Evolutionary conservation across 108 stramenopile species (phyloP), one percentile per base, ranked within the genome.

Genomic region (Fragilariopsis cylindrus): DNA sequence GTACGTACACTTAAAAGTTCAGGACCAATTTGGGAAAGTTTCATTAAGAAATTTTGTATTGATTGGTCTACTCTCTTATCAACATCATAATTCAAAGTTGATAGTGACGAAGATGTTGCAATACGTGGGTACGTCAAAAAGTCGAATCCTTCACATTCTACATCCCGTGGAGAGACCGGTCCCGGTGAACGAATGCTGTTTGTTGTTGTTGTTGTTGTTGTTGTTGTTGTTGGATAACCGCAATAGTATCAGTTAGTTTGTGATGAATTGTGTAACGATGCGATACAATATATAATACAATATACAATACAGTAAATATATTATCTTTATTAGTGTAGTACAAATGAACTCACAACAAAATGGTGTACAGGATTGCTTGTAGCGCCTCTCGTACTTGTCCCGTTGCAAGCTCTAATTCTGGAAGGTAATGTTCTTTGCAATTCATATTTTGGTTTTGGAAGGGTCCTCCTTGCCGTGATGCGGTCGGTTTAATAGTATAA

Each of bases 341-440:
- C 16, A 0, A 7, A n/a, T 57, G 30, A 49, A 82, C 85, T 78
- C 70, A 86, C 85, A 94, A 94, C 5, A 94, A 76, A 75, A 94
- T 90, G 16, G 93, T 94, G 54, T 92, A 90, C 0, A 94, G 85
- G 60, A 94, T 89, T 60, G 87, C 87, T 75, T 94, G 90, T 9
- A 94, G 83, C 2, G 93, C 90, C 65, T 91, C 90, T 57, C 89
- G 79, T 3, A 90, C 90, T 73, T 91, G 90, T 8, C 88, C 89
- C 53, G 93, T 94, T 47, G 93, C 82, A 39, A 91, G 79, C 81
- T 94, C 93, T 4, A 94, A 76, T 71, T 94, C 93, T 9, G 93
- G 93, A 50, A 94, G 81, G 60, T 86, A 82, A 55, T 92, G 89
- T 55, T 90, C 88, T 82, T 88, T 88, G 70, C 89, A 90, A 79